Evolutionary conservation across 192 early-diverging fungal species (phyloP).

Genomic region (Coemansia biformis): DNA sequence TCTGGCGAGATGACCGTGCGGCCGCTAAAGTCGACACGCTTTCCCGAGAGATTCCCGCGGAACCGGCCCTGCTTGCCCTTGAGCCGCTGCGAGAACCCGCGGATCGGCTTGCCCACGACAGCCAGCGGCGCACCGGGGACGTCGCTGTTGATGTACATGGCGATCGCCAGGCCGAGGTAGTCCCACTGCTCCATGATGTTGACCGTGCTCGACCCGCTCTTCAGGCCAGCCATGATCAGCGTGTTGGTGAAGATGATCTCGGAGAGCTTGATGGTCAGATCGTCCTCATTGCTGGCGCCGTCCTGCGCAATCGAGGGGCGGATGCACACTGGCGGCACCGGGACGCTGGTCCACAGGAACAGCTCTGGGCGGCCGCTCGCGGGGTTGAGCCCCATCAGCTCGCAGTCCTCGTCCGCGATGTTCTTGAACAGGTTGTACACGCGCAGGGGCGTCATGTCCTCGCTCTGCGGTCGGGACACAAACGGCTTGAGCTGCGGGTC

Average conservation of each 20-base stretch:
- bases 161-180: constrained; percentile 83
- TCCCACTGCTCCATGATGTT: constrained; percentile 94
- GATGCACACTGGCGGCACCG: constrained; percentile 93
- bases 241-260: constrained; percentile 91
- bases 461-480: constrained; percentile 71
- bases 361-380: constrained; percentile 79
- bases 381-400: constrained; percentile 88
- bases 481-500: constrained; percentile 74
- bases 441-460: constrained; percentile 89
- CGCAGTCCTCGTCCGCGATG: constrained; percentile 91
- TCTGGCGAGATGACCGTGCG: constrained; percentile 99
- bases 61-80: constrained; percentile 99
- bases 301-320: constrained; percentile 94
- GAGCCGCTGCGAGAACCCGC: constrained; percentile 91
- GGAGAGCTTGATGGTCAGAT: constrained; percentile 89
- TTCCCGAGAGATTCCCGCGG: constrained; percentile 97
- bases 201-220: constrained; percentile 57
- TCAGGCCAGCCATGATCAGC: constrained; percentile 54
- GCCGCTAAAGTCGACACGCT: constrained; percentile 98
- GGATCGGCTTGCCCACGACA: constrained; percentile 58
- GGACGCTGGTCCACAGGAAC: constrained; percentile 91
- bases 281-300: constrained; percentile 92
- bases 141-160: constrained; percentile 97
- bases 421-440: constrained; percentile 81
- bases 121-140: constrained; percentile 80